Percentiles rank a stretch among this genome's conserved stretches.
Conservation (phyloP, 2,329 filamentous ascomycete species). For the Didymella segeticola region DNA sequence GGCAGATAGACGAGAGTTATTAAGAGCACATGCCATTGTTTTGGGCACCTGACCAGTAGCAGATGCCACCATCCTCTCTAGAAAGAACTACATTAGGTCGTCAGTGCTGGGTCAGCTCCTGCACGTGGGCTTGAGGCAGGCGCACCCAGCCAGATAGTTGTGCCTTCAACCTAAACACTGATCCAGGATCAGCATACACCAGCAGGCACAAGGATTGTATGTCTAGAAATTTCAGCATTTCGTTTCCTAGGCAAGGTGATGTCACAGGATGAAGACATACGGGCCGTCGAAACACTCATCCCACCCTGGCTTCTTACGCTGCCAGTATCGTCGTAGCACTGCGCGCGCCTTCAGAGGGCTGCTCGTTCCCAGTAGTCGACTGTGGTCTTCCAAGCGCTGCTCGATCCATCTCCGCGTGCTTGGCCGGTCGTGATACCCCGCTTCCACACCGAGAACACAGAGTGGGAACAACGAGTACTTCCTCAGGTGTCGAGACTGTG, state of each 20-base stretch:
- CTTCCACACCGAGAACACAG: slow-evolving; percentile 37
- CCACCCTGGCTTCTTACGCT: slow-evolving; percentile 29
- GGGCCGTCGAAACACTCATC: slow-evolving; percentile 39
- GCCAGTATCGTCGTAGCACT: slow-evolving; percentile 36
- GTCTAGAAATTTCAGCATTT: slow-evolving; percentile 11
- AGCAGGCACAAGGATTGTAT: slow-evolving; percentile 3
- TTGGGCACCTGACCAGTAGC: neutral
- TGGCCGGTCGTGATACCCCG: slow-evolving; percentile 23
- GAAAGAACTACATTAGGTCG: neutral
- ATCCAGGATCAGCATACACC: neutral
- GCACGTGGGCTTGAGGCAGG: neutral
- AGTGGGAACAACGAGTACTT: slow-evolving; percentile 37
- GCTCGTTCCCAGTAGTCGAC: slow-evolving; percentile 28
- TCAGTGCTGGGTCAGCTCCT: neutral
- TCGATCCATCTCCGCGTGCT: slow-evolving; percentile 30
- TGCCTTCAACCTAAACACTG: no score
- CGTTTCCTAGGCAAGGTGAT: no score
- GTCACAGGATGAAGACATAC: slow-evolving; percentile 34
- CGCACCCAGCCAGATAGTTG: no score
- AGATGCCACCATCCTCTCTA: neutral
- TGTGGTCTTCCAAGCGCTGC: slow-evolving; percentile 22
- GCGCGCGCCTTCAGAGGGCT: slow-evolving; percentile 31
- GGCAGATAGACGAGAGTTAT: neutral
- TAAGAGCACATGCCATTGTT: no score
- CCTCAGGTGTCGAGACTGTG: slow-evolving; percentile 13